Evolutionary conservation across 208 protist genomes (phyloP).

Genomic region (Leishmania lainsoni): DNA sequence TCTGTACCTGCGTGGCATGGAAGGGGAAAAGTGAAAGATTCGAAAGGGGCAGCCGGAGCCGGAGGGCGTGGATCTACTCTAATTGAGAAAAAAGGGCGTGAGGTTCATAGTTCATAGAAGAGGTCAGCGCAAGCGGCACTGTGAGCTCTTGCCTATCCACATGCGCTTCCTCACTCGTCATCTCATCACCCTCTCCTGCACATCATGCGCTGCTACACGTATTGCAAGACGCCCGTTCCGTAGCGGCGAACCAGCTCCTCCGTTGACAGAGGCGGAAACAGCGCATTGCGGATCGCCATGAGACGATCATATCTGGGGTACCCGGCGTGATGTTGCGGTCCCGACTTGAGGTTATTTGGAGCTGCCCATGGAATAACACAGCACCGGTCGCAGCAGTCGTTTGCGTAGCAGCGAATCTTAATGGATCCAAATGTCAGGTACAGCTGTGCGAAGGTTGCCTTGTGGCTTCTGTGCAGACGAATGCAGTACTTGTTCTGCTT

Average conservation of each 20-base stretch:
- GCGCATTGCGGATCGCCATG: conserved; percentile 42
- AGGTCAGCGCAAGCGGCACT: neutral
- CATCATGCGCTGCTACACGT: neutral
- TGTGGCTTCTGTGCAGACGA: conserved; percentile 57
- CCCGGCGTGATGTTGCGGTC: conserved; percentile 17
- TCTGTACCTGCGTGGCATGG: neutral
- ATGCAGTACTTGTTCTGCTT: conserved; percentile 83
- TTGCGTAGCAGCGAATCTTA: conserved; percentile 89
- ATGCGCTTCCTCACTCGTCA: neutral
- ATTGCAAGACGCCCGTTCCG: conserved; percentile 36
- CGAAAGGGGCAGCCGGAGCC: neutral
- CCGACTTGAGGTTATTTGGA: conserved; percentile 15
- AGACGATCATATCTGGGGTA: conserved; percentile 79
- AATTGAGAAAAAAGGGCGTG: neutral
- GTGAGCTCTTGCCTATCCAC: neutral
- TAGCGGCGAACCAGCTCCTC: conserved; percentile 82
- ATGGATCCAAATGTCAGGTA: conserved; percentile 91
- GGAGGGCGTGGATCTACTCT: neutral
- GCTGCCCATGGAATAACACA: conserved; percentile 63
- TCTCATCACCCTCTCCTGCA: neutral
- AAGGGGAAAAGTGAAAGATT: neutral
- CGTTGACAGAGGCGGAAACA: conserved; percentile 72
- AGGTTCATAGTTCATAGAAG: neutral
- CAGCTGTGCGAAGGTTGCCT: conserved; percentile 77
- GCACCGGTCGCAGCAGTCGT: conserved; percentile 82